A percentile compares a stretch with the other conserved stretches of the same genome.
phyloP scores from a whole-genome alignment of 352 stramenopile genomes.

The Pythium utonaiense region DNA sequence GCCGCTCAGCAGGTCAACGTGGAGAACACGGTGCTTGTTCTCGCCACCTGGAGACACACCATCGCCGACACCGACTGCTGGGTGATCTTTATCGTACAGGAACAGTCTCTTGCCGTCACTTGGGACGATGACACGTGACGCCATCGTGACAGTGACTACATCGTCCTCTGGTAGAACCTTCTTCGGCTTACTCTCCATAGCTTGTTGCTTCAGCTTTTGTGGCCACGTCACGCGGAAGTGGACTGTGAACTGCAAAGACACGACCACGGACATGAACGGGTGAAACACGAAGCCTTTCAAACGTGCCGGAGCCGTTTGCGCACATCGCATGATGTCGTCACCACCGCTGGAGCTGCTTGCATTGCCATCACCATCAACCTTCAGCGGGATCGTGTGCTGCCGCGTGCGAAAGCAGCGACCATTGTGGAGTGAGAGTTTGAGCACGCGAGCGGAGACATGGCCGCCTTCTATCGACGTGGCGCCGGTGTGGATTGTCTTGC shows the following conservation, averaged over 20 bases:
- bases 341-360: conserved; percentile 23
- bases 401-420: conserved; percentile 73
- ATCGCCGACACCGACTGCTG: conserved; percentile 13
- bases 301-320: conserved; percentile 32
- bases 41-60: conserved; percentile 11
- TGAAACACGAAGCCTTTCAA: conserved; percentile 79
- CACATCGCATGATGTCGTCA: conserved; percentile 60
- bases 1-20: conserved; percentile 67
- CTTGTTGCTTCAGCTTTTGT: conserved; percentile 57
- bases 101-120: conserved; percentile 79
- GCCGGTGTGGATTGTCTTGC: conserved; percentile 46
- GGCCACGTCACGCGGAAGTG: conserved; percentile 78
- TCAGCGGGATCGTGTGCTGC: conserved; percentile 62
- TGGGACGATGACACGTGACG: conserved; percentile 52
- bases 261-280: conserved; percentile 71
- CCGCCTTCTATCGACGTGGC: conserved; percentile 45
- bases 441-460: conserved; percentile 64
- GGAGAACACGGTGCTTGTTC: conserved; percentile 37
- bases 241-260: conserved; percentile 85
- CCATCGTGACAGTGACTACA: conserved; percentile 73
- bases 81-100: conserved; percentile 58
- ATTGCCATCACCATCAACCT: conserved; percentile 35
- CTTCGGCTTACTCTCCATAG: conserved; percentile 49
- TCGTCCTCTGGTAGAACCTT: conserved; percentile 61
- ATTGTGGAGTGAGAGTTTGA: conserved; percentile 90